These are phyloP conservation scores for Silene uniflora DNA, from an alignment of 148 eudicot species.

Conservation along the genomic window DNA sequence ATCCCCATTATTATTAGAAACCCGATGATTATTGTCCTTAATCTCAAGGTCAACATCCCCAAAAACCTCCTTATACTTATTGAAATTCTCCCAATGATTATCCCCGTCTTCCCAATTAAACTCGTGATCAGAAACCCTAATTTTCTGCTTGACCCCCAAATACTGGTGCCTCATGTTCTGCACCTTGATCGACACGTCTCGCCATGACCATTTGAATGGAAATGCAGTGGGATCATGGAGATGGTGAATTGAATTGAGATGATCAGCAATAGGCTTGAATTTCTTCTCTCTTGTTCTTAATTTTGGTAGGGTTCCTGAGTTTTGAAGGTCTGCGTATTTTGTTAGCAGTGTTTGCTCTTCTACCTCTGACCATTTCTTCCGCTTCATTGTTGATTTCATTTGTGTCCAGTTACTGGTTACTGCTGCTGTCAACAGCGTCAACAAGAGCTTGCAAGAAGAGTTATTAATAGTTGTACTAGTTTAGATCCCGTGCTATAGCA, in stretches of 20 bases:
- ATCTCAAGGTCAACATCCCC: conserved; percentile 72
- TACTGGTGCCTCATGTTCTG: conserved; percentile 97
- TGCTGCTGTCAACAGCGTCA: too few species aligned
- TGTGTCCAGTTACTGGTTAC: not conserved
- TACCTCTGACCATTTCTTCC: conserved; percentile 84
- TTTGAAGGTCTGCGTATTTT: conserved; percentile 55
- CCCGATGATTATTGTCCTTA: conserved; percentile 31
- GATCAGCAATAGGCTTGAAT: conserved; percentile 88
- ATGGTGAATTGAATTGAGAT: conserved; percentile 65
- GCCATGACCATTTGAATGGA: conserved; percentile 91
- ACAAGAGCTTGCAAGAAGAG: too few species aligned
- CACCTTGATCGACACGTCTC: conserved; percentile 84
- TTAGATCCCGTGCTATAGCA: too few species aligned
- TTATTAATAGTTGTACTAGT: too few species aligned
- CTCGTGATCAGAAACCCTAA: conserved; percentile 40
- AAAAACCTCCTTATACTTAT: conserved; percentile 71
- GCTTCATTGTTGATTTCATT: conserved; percentile 49
- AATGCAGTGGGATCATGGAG: conserved; percentile 48
- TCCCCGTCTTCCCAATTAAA: conserved; percentile 77
- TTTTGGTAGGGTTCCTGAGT: conserved; percentile 59
- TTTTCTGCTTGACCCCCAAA: conserved; percentile 83
- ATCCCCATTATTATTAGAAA: conserved; percentile 18
- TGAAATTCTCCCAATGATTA: conserved; percentile 81
- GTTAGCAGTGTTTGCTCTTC: conserved; percentile 65
- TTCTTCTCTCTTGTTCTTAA: conserved; percentile 82